Evolutionary conservation across 176 grass and related monocot genomes (phyloP), one percentile per base, ranked within the genome.

Genomic region (Oryza meridionalis): DNA sequence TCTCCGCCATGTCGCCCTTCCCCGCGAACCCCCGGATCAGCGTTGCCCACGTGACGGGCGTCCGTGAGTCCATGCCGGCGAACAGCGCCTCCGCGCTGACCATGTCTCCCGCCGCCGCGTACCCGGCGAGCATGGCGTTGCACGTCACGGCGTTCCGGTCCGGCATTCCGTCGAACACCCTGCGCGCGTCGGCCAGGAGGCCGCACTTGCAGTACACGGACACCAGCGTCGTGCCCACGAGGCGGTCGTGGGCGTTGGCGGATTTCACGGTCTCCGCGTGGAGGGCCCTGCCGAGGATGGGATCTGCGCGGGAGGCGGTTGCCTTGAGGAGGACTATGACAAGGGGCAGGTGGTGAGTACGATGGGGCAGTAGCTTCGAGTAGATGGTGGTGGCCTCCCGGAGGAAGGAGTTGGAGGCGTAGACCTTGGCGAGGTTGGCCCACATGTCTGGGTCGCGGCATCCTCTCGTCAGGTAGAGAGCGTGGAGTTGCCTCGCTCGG

Each of bases 261-360:
- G 65, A 15, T 26, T 94, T 94, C 22, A 85, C 4, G 43, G 75
- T 77, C 58, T 92, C 82, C 9, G 82, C 87, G 17, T 94, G 92
- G 32, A 94, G 67, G 17, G 58, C 73, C 73, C 31, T 84, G 11
- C 78, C 92, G 11, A 94, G 75, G 6, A 13, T 3, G 11, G 25
- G n/a, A 2, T 69, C 68, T 3, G 71, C 37, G 14, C 11, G 67
- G 24, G 82, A 47, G 40, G 74, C 62, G 14, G 84, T 80, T 3
- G 87, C 85, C 77, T 88, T 94, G 87, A 94, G 90, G 73, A 92
- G 85, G 22, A 85, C 29, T 14, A 87, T 87, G 32, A 94, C 76
- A 69, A 94, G 45, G 16, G 72, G 76, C 21, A 67, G 89, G 64
- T 83, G 89, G 70, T 81, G 90, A 38, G 74, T 85, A 47, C 51